Evolutionary conservation across 805 yeast genomes (phyloP), one percentile per base, ranked within the genome.

Genomic region (Metschnikowia bowlesiae): DNA sequence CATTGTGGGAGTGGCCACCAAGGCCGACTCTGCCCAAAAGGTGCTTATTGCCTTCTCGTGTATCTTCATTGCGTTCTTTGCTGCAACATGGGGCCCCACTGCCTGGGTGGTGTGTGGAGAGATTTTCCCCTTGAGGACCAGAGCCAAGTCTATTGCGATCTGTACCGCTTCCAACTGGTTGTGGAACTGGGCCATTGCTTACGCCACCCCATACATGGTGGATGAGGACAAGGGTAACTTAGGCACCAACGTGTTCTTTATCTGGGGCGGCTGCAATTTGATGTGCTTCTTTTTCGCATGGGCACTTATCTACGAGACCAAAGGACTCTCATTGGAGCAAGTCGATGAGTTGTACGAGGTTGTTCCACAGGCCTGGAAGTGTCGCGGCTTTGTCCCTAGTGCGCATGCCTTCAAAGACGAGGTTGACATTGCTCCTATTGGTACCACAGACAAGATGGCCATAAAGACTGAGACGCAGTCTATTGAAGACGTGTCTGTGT

Each of bases 111-210:
- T 69, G 42, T 56, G 65, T 53, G 70, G 72, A 37, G 75, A 70
- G 59, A 58, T 67, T 47, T 69, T 56, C 63, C 64, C 74, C 9
- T 63, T 69, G 55, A 64, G 66, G 44, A 69, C 70, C 53, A 65
- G 75, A 63, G 70, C 71, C 53, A 68, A 69, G 64, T 68, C 73
- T 22, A 64, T 70, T 53, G 71, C 75, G 39, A 55, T 68, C 51
- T 70, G 72, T 55, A 63, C 73, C 41, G 74, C 74, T 39, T 66
- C 73, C 44, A 70, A 70, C 64, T 70, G 75, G 75, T 65, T 69
- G 59, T 68, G 67, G 68, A 70, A 70, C 66, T 70, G 70, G 69
- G 73, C 62, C 47, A 70, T 70, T 63, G 74, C 69, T 26, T 69
- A 64, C 59, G 69, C 73, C 16, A 70, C 74, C 48, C 75, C 75